Evolutionary conservation across 805 yeast species (phyloP).

Genomic region (Ascoidea tarda): DNA sequence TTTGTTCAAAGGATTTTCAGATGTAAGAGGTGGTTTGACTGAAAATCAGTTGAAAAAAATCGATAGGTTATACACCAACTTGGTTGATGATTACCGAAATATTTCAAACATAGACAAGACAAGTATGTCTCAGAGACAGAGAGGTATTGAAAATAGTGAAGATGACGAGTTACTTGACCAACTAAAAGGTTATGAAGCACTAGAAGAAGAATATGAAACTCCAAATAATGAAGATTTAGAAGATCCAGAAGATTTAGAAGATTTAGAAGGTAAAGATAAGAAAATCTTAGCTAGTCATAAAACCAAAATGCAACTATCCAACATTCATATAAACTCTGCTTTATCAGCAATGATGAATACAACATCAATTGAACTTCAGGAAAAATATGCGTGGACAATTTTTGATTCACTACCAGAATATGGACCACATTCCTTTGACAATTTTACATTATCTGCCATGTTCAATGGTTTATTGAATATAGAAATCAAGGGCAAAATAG

Average conservation of each 20-base stretch:
- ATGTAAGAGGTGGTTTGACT: slow-evolving; percentile 18
- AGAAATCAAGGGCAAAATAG: not conserved
- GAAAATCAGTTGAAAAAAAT: slow-evolving; percentile 21
- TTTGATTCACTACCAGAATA: slow-evolving; percentile 17
- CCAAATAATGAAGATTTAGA: not conserved
- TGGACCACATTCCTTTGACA: slow-evolving; percentile 17
- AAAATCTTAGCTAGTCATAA: slow-evolving; percentile 12
- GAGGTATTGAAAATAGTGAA: not conserved
- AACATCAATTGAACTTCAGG: slow-evolving; percentile 12
- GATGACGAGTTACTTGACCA: not conserved
- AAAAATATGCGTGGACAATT: slow-evolving; percentile 23
- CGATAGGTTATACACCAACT: slow-evolving; percentile 17
- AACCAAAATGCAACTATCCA: slow-evolving; percentile 17
- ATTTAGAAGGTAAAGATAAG: slow-evolving; percentile 2
- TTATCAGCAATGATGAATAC: slow-evolving; percentile 29
- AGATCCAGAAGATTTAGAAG: not conserved
- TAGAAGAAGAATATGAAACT: no score
- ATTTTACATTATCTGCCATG: slow-evolving; percentile 18
- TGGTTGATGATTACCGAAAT: slow-evolving; percentile 5
- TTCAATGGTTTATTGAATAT: slow-evolving; percentile 12
- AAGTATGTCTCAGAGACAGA: not conserved
- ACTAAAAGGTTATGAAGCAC: no score
- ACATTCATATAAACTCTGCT: slow-evolving; percentile 31
- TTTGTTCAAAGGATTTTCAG: slow-evolving; percentile 30
- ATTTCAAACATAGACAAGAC: no score